These are phyloP conservation scores for Petunia secreta DNA, from an alignment of 257 asterid genomes.

Conservation along the genomic window DNA sequence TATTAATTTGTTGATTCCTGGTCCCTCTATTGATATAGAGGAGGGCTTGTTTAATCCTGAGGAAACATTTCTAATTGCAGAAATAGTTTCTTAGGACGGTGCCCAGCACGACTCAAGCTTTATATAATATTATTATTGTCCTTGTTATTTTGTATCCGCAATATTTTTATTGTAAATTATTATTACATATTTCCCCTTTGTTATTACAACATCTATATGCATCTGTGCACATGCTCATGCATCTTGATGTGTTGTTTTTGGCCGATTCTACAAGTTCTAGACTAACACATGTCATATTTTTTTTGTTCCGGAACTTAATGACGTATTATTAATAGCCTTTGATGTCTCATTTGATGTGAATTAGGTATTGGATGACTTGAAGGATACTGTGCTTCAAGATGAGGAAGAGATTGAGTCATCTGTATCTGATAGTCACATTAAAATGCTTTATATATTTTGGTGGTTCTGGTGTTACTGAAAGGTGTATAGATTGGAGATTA, in stretches of 20 bases:
- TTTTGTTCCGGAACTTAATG: slow-evolving; percentile 12
- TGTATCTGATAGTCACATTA: background rate
- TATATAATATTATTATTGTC: too few relatives aligned
- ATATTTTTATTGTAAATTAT: too few relatives aligned
- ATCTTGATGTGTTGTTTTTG: background rate
- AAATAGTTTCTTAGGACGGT: too few relatives aligned
- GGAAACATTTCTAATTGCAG: too few relatives aligned
- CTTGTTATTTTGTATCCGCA: too few relatives aligned
- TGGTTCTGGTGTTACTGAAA: slow-evolving; percentile 28
- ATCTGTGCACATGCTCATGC: background rate
- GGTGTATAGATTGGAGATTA: slow-evolving; percentile 29
- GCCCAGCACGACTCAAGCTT: too few relatives aligned
- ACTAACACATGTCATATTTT: background rate
- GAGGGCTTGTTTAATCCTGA: too few relatives aligned
- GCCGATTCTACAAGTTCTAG: background rate
- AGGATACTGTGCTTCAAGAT: slow-evolving; percentile 15
- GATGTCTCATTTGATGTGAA: slow-evolving; percentile 1
- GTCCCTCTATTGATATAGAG: too few relatives aligned
- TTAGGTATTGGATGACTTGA: slow-evolving; percentile 28
- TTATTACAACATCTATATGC: background rate
- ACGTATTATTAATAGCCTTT: background rate
- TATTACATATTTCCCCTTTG: too few relatives aligned
- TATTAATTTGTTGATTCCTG: too few relatives aligned
- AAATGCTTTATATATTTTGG: slow-evolving; percentile 22
- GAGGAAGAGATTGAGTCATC: slow-evolving; percentile 21